phyloP scores from a whole-genome alignment of 2,329 filamentous ascomycete genomes.

The Xylariomycetidae sp. region DNA sequence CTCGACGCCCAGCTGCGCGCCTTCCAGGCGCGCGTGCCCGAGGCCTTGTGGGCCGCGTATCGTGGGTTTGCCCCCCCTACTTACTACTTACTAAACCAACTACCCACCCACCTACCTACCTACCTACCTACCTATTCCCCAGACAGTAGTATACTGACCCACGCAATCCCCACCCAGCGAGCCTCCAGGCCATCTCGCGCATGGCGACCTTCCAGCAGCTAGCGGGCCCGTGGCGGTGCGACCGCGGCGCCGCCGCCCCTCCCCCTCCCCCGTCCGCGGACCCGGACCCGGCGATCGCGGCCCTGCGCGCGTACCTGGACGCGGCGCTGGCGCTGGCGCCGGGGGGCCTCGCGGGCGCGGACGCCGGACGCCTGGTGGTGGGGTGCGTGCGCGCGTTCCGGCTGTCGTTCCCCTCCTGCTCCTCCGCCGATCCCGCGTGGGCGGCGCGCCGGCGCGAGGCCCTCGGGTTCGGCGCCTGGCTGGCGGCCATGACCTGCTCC shows the following conservation, averaged over 20 bases:
- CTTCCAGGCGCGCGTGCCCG: slow-evolving; percentile 31
- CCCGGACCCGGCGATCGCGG: too few relatives aligned
- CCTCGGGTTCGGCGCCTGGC: slow-evolving; percentile 29
- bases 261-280: too few relatives aligned
- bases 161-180: slow-evolving; percentile 23
- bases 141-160: too few relatives aligned
- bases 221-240: too few relatives aligned
- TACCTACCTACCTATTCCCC: too few relatives aligned
- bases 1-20: slow-evolving; percentile 42
- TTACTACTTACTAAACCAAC: too few relatives aligned
- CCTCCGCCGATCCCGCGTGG: too few relatives aligned
- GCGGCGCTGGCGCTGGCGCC: slow-evolving; percentile 19
- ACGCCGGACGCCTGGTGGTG: slow-evolving; percentile 38
- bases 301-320: slow-evolving; percentile 29
- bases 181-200: too few relatives aligned
- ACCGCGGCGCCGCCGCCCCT: too few relatives aligned
- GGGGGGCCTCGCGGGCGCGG: slow-evolving; percentile 28
- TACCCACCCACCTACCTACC: too few relatives aligned
- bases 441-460: slow-evolving; percentile 29
- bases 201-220: too few relatives aligned
- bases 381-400: slow-evolving; percentile 43
- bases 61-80: too few relatives aligned
- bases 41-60: slow-evolving; percentile 22
- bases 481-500: slow-evolving; percentile 4
- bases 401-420: slow-evolving; percentile 30